These are phyloP conservation scores for Sphaerulina musiva DNA, from an alignment of 2,329 filamentous ascomycete genomes.

Conservation along the genomic window DNA sequence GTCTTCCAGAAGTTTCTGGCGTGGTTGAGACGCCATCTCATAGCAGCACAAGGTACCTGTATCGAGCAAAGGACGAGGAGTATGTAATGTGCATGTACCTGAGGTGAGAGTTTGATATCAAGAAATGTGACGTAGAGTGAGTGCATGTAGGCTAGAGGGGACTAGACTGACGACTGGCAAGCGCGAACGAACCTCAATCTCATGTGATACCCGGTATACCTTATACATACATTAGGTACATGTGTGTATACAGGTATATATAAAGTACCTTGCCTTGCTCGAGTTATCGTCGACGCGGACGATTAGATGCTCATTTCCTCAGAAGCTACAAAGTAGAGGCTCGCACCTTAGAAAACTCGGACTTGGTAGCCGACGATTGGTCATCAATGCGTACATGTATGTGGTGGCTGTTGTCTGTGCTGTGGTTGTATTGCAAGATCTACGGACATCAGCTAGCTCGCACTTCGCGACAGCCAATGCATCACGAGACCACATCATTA, in stretches of 20 bases:
- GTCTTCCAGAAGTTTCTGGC: constrained; percentile 5
- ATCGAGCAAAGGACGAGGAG: not conserved
- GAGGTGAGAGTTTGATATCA: not conserved
- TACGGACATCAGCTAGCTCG: constrained; percentile 1
- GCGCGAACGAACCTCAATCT: too few species aligned
- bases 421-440: constrained; percentile 9
- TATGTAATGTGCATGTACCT: not conserved
- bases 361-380: not conserved
- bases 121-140: not conserved
- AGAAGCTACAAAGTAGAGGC: too few species aligned
- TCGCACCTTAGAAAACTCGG: not conserved
- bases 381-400: not conserved
- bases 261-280: too few species aligned
- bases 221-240: too few species aligned
- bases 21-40: constrained; percentile 5
- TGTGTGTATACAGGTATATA: too few species aligned
- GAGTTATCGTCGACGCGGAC: too few species aligned
- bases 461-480: not conserved
- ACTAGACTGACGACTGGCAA: too few species aligned
- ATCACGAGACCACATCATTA: not conserved
- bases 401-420: not conserved
- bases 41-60: not conserved
- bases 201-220: too few species aligned
- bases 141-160: too few species aligned
- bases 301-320: too few species aligned